Base-by-base conservation (phyloP, 345 rosid species). In the Eucalyptus sp. region DNA sequence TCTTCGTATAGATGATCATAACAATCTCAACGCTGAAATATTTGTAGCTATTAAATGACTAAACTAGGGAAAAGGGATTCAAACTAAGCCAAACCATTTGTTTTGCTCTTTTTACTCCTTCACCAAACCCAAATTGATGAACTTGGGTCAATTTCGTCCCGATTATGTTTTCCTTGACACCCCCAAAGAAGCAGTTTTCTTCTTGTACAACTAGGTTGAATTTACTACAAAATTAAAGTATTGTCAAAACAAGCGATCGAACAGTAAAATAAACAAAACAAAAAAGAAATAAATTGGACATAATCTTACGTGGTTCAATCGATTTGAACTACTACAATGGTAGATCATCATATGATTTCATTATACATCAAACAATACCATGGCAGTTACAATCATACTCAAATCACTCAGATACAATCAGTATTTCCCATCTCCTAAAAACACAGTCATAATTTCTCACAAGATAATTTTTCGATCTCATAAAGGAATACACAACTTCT, bases 361-460 rank as follows among this genome's bases (percentile, higher is more conserved):
- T 52, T 17, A 52, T 5, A 17, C 8, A 46, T 52, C 58, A 52
- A 52, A 4, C 3, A 22, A 52, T 5, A 16, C 3, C 7, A 52
- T 52, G 0, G 4, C 0, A 13, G 0, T 0, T 27, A 13, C 0
- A 60, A 60, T 0, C 4, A 60, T 0, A 60, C 68, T 27, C 8
- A 11, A 60, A 60, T 60, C 8, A 25, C 16, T 60, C 0, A 1
- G 8, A 27, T 13, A 27, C 8, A 0, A 60, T 27, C 0, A 12
- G 0, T 27, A 13, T 0, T 27, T 60, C 8, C 0, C 15, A 60
- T 0, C 1, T 31, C 0, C 31, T 27, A 60, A 60, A 0, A 60
- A 3, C 31, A 3, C 16, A 20, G 1, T 27, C 8, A 6, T 0
- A 60, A 27, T 62, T 29, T 24, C 1, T 62, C 15, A 27, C 0